Base-by-base conservation (phyloP, 441 rosid genomes). In the Gossypium trilobum region DNA sequence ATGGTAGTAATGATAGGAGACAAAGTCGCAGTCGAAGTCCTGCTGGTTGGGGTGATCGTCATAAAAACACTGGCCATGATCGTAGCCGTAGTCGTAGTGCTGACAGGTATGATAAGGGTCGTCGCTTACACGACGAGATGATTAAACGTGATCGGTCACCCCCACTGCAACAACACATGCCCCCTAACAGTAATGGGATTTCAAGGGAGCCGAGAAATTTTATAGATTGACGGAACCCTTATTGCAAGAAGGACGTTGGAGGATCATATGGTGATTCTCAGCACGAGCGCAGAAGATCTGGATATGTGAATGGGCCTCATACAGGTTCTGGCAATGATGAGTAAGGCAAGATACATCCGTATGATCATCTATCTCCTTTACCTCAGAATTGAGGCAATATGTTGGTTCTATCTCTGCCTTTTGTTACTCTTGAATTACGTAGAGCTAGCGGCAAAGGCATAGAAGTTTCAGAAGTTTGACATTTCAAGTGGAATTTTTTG, bases 41-140 rank as follows among this genome's bases (percentile, higher is more conserved):
- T 39, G 75, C 81, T 8, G 75, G 86, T 48, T 82, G 82, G 83
- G 74, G 74, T 55, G 84, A 83, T 36, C 83, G 79, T 17, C 63
- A 36, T 50, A 80, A 71, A 74, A 72, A 36, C 51, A 66, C 62
- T 74, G 76, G 60, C 42, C 73, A 82, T 46, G 89, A 87, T 20
- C 82, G 79, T 71, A 92, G 89, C 52, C 85, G 73, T 1, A 83
- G 86, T 68, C 69, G 82, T 31, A 88, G 95, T 80, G 88, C 90
- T 2, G 92, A 85, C 46, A 86, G 86, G 79, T 72, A 33, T 76
- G 85, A 77, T 23, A 74, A 75, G 81, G 82, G 64, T 77, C 48
- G 23, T 7, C 87, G 97, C 81, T 91, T 90, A 79, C 97, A 88
- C 65, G 91, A 85, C 78, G 56, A 78, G 51, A 87, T 87, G 93